Evolutionary conservation across 257 asterid genomes (phyloP).

Genomic region (Perilla frutescens): DNA sequence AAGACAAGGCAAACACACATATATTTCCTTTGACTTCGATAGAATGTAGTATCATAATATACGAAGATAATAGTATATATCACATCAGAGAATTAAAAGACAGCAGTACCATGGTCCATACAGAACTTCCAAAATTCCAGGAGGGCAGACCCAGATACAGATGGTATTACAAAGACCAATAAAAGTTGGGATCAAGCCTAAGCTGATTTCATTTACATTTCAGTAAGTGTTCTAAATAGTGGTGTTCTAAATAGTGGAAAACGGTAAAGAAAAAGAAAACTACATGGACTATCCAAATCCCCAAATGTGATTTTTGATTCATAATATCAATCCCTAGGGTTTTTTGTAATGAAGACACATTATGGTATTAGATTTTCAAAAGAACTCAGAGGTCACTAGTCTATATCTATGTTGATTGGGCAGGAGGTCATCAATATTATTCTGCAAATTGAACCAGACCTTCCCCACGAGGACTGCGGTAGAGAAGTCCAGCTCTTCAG

Average conservation of each 20-base stretch:
- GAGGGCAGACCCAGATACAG: not conserved
- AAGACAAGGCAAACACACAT: not conserved
- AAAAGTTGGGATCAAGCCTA: constrained; percentile 14
- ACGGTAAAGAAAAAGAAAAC: not conserved
- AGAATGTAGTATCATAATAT: not conserved
- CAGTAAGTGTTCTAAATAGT: not conserved
- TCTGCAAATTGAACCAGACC: constrained; percentile 54
- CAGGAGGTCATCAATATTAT: constrained; percentile 15
- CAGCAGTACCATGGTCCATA: not conserved
- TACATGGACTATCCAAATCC: not conserved
- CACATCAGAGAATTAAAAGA: not conserved
- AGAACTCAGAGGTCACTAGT: constrained; percentile 20
- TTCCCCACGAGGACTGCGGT: constrained; percentile 78
- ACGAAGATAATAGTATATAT: constrained; percentile 6
- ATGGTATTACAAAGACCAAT: constrained; percentile 5
- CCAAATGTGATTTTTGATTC: not conserved
- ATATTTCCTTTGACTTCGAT: not conserved
- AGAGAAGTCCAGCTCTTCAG: constrained; percentile 88
- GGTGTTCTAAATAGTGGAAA: constrained; percentile 25
- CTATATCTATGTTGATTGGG: constrained; percentile 20
- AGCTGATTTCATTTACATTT: constrained; percentile 15
- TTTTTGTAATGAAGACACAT: constrained; percentile 23
- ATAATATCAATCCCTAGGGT: not conserved
- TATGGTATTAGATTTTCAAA: constrained; percentile 18
- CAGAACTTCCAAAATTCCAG: not conserved